Evolutionary conservation across 2,329 filamentous ascomycete species (phyloP).

Genomic region (Cercospora sojina): DNA sequence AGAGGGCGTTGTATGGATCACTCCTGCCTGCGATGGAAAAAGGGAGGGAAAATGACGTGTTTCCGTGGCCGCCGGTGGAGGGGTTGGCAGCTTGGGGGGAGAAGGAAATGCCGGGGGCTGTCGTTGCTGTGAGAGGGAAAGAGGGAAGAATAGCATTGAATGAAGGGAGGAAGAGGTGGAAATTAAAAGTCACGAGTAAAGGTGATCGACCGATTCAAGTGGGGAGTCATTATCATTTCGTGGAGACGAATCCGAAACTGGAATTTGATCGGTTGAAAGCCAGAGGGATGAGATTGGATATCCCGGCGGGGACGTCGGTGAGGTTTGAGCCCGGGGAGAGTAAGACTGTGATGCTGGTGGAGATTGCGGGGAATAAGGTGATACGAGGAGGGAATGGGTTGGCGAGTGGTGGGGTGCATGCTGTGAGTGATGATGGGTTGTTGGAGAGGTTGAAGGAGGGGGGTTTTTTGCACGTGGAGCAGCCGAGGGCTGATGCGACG

Average conservation of each 20-base stretch:
- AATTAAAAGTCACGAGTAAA: slow-evolving; percentile 74
- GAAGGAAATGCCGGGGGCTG: slow-evolving; percentile 72
- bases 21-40: slow-evolving; percentile 74
- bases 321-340: slow-evolving; percentile 92
- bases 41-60: slow-evolving; percentile 49
- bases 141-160: slow-evolving; percentile 67
- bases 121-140: slow-evolving; percentile 67
- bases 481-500: slow-evolving; percentile 57
- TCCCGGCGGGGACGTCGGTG: slow-evolving; percentile 85
- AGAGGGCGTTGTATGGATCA: slow-evolving; percentile 84
- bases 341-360: slow-evolving; percentile 84
- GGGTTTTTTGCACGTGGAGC: slow-evolving; percentile 75
- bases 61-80: slow-evolving; percentile 53
- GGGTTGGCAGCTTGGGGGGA: slow-evolving; percentile 62
- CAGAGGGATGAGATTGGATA: slow-evolving; percentile 84
- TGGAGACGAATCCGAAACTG: slow-evolving; percentile 88
- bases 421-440: slow-evolving; percentile 64
- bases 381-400: slow-evolving; percentile 83
- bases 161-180: slow-evolving; percentile 69
- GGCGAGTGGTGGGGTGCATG: slow-evolving; percentile 64
- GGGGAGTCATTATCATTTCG: slow-evolving; percentile 93
- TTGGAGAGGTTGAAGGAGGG: slow-evolving; percentile 64
- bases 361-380: slow-evolving; percentile 76
- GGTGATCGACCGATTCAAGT: slow-evolving; percentile 89
- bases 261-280: slow-evolving; percentile 80